A percentile compares a stretch with the other conserved stretches of the same genome.
Evolutionary conservation across 176 grass and related monocot genomes (phyloP).

Genomic region (Carex pumila): DNA sequence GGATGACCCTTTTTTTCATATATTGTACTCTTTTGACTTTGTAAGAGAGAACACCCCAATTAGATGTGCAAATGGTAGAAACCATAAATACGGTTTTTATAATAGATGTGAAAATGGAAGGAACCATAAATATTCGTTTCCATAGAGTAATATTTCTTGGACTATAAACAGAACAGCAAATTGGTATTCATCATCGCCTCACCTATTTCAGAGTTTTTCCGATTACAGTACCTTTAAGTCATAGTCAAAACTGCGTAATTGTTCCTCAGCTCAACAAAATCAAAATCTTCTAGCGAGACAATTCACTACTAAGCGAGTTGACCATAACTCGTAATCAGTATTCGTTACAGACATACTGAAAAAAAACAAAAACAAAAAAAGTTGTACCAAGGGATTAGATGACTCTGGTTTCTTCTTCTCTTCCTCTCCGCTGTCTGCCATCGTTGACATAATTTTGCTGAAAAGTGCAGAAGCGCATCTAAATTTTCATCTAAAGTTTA

Average conservation of each 20-base stretch:
- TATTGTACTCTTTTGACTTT: background rate
- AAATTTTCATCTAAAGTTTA: background rate
- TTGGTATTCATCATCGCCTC: background rate
- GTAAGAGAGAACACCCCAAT: background rate
- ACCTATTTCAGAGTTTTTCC: background rate
- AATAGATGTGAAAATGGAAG: background rate
- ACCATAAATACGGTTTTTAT: background rate
- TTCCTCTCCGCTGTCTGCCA: background rate
- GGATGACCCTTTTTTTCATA: background rate
- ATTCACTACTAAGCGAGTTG: background rate
- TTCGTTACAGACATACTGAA: background rate
- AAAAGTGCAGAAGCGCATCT: background rate
- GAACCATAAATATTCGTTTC: background rate
- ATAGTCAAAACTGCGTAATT: background rate
- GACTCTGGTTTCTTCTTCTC: slow-evolving; percentile 13
- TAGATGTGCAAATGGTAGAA: background rate
- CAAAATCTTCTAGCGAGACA: background rate
- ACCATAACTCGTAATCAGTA: background rate
- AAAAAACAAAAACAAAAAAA: background rate
- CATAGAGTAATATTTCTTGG: background rate
- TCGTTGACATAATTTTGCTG: slow-evolving; percentile 5
- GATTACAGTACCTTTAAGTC: background rate
- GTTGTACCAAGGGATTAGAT: background rate
- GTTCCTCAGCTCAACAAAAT: background rate
- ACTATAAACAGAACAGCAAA: background rate